Percentiles rank a stretch among this genome's conserved stretches.
Conservation (phyloP, 1,284 basidiomycete species). For the Tilletia walkeri region DNA sequence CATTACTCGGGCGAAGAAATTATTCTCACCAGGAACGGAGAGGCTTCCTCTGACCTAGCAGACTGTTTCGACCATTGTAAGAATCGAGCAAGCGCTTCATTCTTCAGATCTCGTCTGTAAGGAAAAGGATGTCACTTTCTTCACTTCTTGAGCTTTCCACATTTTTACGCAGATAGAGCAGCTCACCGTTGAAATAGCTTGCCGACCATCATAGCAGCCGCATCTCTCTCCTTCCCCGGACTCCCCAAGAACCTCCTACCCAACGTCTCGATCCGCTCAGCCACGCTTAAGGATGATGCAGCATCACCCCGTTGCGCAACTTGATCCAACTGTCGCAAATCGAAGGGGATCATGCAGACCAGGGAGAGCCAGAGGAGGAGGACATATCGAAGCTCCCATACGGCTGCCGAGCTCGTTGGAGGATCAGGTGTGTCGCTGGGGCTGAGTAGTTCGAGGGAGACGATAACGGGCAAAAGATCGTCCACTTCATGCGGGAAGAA, state of each 20-base stretch:
- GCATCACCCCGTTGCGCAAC: conserved; percentile 50
- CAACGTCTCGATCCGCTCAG: conserved; percentile 63
- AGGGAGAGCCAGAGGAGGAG: conserved; percentile 89
- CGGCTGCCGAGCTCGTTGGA: conserved; percentile 21
- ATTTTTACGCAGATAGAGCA: background rate
- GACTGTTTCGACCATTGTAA: conserved; percentile 36
- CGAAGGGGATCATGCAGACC: conserved; percentile 90
- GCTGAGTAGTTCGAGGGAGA: conserved; percentile 61
- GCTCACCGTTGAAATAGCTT: conserved; percentile 72
- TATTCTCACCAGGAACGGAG: background rate
- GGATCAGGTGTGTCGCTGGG: too few species aligned
- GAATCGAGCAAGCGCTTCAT: conserved; percentile 16
- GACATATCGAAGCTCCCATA: conserved; percentile 80
- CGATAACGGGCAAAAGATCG: conserved; percentile 74
- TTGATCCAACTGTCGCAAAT: conserved; percentile 76
- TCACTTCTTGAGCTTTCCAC: too few species aligned
- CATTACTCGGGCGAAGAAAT: background rate
- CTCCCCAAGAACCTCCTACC: conserved; percentile 66
- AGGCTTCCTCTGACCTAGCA: conserved; percentile 51
- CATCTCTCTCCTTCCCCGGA: conserved; percentile 78
- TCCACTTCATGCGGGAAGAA: conserved; percentile 86
- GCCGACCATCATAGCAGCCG: conserved; percentile 70
- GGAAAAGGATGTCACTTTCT: too few species aligned
- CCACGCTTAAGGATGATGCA: conserved; percentile 40
- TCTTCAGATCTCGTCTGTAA: conserved; percentile 16